These are phyloP conservation scores for Fonsecaea pugnacius DNA, from an alignment of 2,329 filamentous ascomycete species.

Conservation along the genomic window DNA sequence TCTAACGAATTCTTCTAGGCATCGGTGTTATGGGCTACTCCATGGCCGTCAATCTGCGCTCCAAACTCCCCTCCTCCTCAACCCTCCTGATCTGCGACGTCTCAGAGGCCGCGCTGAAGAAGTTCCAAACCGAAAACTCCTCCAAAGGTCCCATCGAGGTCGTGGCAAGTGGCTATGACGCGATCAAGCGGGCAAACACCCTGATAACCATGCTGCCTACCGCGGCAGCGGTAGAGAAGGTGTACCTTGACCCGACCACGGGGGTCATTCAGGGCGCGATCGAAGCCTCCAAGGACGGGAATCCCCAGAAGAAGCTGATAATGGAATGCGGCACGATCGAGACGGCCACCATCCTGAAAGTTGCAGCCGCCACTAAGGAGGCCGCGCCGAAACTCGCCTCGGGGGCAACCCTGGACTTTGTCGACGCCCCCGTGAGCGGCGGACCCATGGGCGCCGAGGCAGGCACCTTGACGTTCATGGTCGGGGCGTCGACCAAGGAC, in stretches of 20 bases:
- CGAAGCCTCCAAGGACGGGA: constrained; percentile 44
- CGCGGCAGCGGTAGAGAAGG: constrained; percentile 55
- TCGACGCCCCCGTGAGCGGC: constrained; percentile 60
- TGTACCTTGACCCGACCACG: constrained; percentile 53
- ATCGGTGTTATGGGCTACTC: constrained; percentile 51
- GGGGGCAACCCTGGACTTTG: constrained; percentile 49
- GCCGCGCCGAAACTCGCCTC: constrained; percentile 24
- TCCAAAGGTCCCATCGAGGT: constrained; percentile 45
- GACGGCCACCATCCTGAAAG: constrained; percentile 54
- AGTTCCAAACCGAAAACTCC: constrained; percentile 46
- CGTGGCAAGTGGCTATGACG: constrained; percentile 46
- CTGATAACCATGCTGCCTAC: constrained; percentile 61
- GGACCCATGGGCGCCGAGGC: constrained; percentile 58
- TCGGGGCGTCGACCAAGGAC: constrained; percentile 51
- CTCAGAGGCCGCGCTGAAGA: constrained; percentile 43
- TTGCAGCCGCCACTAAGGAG: constrained; percentile 44
- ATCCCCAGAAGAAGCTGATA: constrained; percentile 54
- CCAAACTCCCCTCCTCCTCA: constrained; percentile 41
- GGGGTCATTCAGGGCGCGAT: constrained; percentile 43
- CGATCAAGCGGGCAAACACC: constrained; percentile 50
- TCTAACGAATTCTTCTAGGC: constrained; percentile 32
- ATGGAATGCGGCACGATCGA: constrained; percentile 62
- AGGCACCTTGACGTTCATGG: constrained; percentile 61
- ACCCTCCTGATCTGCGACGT: constrained; percentile 49
- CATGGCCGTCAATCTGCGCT: constrained; percentile 49